These are phyloP conservation scores for Dactylellina sp. DNA, from an alignment of 2,329 filamentous ascomycete genomes.

Conservation along the genomic window DNA sequence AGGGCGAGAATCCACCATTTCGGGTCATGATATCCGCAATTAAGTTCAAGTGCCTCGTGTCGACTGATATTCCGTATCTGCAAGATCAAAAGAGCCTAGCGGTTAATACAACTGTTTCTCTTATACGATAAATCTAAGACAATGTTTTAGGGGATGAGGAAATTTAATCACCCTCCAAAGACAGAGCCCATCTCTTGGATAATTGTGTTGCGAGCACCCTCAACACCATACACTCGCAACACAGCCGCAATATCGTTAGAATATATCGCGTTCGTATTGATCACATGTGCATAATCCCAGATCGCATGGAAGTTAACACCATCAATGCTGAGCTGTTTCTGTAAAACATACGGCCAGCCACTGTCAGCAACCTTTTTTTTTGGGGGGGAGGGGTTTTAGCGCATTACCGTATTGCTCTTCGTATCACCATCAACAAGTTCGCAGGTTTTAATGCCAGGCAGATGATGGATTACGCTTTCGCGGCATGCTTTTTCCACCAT, in stretches of 20 bases:
- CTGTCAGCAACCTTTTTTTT: too few species aligned
- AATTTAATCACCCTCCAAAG: conserved; percentile 71
- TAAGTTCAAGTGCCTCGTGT: conserved; percentile 90
- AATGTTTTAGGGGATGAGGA: neutral
- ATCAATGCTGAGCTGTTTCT: conserved; percentile 69
- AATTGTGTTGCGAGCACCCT: conserved; percentile 88
- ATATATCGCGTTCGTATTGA: conserved; percentile 85
- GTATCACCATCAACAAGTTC: conserved; percentile 63
- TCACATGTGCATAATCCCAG: conserved; percentile 81
- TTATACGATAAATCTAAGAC: too few species aligned
- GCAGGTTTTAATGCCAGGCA: conserved; percentile 75
- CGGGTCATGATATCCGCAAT: conserved; percentile 99
- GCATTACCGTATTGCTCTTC: conserved; percentile 62
- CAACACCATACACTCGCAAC: conserved; percentile 87
- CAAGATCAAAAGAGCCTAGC: neutral
- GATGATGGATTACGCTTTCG: conserved; percentile 86
- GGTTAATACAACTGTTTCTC: neutral
- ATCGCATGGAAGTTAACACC: conserved; percentile 92
- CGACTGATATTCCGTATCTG: conserved; percentile 88
- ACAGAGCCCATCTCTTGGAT: conserved; percentile 86
- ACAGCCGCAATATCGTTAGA: conserved; percentile 94
- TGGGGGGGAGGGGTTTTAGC: too few species aligned
- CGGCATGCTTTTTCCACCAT: conserved; percentile 84
- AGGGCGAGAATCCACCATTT: conserved; percentile 86
- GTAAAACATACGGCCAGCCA: conserved; percentile 62